Evolutionary conservation across 192 early-diverging fungal species (phyloP), one percentile per base, ranked within the genome.

Genomic region (Coemansia sp.): DNA sequence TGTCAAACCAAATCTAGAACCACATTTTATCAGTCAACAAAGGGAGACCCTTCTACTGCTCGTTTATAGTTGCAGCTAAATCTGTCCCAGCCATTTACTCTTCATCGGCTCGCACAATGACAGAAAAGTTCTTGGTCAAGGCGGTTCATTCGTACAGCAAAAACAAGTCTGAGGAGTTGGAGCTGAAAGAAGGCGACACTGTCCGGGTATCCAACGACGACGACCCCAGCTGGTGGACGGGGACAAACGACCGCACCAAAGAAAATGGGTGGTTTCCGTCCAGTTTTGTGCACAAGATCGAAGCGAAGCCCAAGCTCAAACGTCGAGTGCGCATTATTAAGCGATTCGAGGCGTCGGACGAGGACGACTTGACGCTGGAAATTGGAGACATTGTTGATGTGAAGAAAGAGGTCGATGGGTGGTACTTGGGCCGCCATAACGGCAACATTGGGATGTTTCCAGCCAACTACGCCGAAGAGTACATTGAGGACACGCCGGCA

Each of bases 401-500:
- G 9, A 80, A 81, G 11, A 78, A 84, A 56, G 76, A 81, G 44
- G 75, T 83, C 21, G 84, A 87, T 40, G 86, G 84, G 57, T 92
- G 88, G 85, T 86, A 79, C 74, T 77, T 84, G 64, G 90, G 90
- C 56, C 85, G 83, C 9, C 49, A 67, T 53, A 82, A 88, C 66
- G 88, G 88, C 40, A 84, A 48, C 37, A 71, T 74, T 28, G 90
- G 90, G 11, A 71, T 79, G 37, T 92, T 90, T 66, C 89, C 89
- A 11, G 76, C 74, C 50, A 84, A 82, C 66, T 83, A 86, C 59
- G 77, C 63, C 15, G 70, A 70, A 53, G 69, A 68, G 2, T 17
- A 61, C 36, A 18, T 48, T 14, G 51, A 50, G 31, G 62, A 56
- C 25, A 23, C 64, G 6, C 26, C 75, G 8, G 60, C 51, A 2